Evolutionary conservation across 78 protist species (phyloP), one percentile per base, ranked within the genome.

Genomic region (Dictyostelium intermedium): DNA sequence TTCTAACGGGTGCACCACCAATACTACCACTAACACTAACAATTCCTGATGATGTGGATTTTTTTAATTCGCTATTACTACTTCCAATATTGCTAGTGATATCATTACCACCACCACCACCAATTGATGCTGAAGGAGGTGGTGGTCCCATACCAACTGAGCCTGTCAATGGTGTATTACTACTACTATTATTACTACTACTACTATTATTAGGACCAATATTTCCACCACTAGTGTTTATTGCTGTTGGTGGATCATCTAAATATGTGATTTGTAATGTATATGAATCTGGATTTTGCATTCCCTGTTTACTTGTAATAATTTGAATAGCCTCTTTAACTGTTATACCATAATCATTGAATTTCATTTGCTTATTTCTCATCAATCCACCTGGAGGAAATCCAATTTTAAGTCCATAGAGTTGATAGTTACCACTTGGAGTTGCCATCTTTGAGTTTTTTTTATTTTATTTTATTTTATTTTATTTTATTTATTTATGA

Each of bases 391-490:
- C 84, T 27, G 93, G 93, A 43, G 93, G 93, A 63, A 87, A 87
- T 14, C 93, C 93, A 66, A 87, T 87, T 43, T 87, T 87, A 25
- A 87, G 35, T 53, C 93, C 93, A 87, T 60, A 87, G 4, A 16
- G 70, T 61, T 61, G 60, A 30, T 85, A 85, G 41, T 77, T 77
- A 16, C 25, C 13, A 13, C 39, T 72, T 66, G 45, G 34, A 16
- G 79, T 34, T 72, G 37, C 25, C 25, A 27, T 66, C 25, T n/a
- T 30, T 23, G 5, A 9, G 20, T 27, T 27, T 69, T n/a, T 27
- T 69, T 27, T 69, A 30, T 27, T 69, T 69, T n/a, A 11, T 27
- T 6, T 30, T 25, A 30, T 32, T n/a, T 6, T 66, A 7, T 66
- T n/a, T 27, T 66, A 66, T 66, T 66, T 25, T 25, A 27, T 63